Base-by-base conservation (phyloP, 2,329 filamentous ascomycete species). In the Blastomyces parvus region DNA sequence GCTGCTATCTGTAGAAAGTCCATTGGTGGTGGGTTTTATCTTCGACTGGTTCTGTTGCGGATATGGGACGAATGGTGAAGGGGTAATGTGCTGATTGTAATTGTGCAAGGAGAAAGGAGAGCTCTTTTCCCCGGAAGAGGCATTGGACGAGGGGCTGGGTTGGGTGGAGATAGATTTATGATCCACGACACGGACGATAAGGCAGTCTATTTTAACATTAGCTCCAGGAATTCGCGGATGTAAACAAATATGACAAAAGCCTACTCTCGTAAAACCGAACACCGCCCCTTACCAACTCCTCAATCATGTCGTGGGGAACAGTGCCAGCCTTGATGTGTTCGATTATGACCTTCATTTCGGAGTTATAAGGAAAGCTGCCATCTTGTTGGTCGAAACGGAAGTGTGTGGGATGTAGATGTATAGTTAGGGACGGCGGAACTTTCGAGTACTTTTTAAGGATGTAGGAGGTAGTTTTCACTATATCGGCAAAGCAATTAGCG, bases 381-480 rank as follows among this genome's bases (percentile, higher is more conserved):
- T 96, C 91, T 76, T 97, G 93, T 70, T 91, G 86, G 69, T 97
- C 93, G 77, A 99, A 96, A 64, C 89, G 86, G 73, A 96, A 97
- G 76, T 96, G 88, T 4, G 84, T 91, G 11, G 86, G 83, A 72
- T 97, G 87, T 40, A 99, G 80, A 74, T 97, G 92, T 30, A 99
- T 81, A 60, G 93, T 86, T 30, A 99, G 80, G 3, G 93, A 97
- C 0, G 94, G 92, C 9, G 87, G 85, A 60, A 82, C 82, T 70
- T 83, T 85, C 50, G 80, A 81, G 76, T 88, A 91, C 76, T 92
- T 96, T 69, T 84, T 86, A n/a, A 97, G 81, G 58, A 97, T 91
- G 70, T 94, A 90, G 17, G 83, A 77, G 65, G 87, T 85, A 38
- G 86, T 88, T 73, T 88, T 84, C 53, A 93, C 91, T 91, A 22